Evolutionary conservation across 2,329 filamentous ascomycete species (phyloP), one percentile per base, ranked within the genome.

Genomic region (Sclerotinia spermophila): DNA sequence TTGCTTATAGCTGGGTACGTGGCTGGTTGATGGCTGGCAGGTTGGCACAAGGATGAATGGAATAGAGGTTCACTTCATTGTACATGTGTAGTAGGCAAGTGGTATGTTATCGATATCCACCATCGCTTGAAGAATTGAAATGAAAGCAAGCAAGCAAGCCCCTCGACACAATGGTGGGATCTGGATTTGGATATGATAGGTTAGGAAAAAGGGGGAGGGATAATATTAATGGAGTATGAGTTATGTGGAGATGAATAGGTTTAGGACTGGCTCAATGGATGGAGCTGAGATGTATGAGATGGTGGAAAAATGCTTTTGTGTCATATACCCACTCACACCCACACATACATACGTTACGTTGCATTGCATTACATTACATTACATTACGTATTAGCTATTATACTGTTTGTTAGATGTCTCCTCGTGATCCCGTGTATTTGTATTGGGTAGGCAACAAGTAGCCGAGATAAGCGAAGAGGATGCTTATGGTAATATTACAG

Each of bases 221-320:
- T 66, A 65, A 53, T 53, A n/a, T 53, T 66, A 66, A 66, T 66
- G 62, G 62, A 53, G 45, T 40, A 53, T 53, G 35, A 27, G 33
- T 30, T 53, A 21, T 11, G n/a, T 40, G 11, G 56, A 35, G 42
- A 40, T 35, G 59, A 13, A 35, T 48, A 44, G 42, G 27, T 27
- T 53, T 53, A 53, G 5, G n/a, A 7, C n/a, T 59, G 13, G 5
- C 21, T 59, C 48, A 17, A 53, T 17, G n/a, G n/a, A 59, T 35
- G 56, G 24, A 40, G 15, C 33, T 58, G 30, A 21, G 55, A n/a
- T 58, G 53, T 15, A 44, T n/a, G 30, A 13, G 55, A 35, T 35
- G 33, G 55, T 33, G 30, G 21, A 24, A 35, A 8, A 17, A 56
- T 56, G 48, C 48, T 53, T 53, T 27, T 53, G 48, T 53, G n/a